These are phyloP conservation scores for Citrus cavaleriei DNA, from an alignment of 345 rosid species.

Conservation along the genomic window DNA sequence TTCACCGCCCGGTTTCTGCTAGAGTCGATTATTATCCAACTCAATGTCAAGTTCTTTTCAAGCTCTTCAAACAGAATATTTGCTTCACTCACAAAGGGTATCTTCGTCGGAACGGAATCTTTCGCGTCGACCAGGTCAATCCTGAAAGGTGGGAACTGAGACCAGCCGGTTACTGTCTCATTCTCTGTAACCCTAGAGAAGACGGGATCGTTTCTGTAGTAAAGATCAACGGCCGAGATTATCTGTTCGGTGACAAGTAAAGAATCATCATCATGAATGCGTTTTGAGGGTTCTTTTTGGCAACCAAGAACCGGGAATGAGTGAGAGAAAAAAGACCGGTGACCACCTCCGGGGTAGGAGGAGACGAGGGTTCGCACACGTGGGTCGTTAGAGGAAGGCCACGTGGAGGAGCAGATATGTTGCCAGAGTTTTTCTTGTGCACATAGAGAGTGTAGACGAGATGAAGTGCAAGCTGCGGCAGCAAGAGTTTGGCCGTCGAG, in stretches of 20 bases:
- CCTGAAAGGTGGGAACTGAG: too few relatives aligned
- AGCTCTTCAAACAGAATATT: too few relatives aligned
- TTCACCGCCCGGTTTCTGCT: too few relatives aligned
- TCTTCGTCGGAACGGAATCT: too few relatives aligned
- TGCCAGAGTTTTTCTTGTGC: slow-evolving; percentile 52
- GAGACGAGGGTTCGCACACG: slow-evolving; percentile 36
- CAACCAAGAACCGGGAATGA: slow-evolving; percentile 38
- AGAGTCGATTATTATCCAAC: too few relatives aligned
- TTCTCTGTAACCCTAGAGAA: slow-evolving; percentile 45
- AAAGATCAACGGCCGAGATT: slow-evolving; percentile 80
- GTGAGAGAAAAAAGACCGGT: slow-evolving; percentile 66
- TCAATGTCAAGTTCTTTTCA: too few relatives aligned
- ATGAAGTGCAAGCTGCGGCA: slow-evolving; percentile 46
- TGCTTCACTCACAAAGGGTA: too few relatives aligned
- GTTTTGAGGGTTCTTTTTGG: neutral
- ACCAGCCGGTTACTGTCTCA: too few relatives aligned
- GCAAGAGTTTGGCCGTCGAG: slow-evolving; percentile 58
- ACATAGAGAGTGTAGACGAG: slow-evolving; percentile 40
- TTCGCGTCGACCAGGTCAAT: too few relatives aligned
- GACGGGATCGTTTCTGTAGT: slow-evolving; percentile 31
- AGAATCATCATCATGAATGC: neutral
- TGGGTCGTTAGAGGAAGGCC: slow-evolving; percentile 60
- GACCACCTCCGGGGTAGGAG: slow-evolving; percentile 46
- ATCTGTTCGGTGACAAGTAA: slow-evolving; percentile 17
- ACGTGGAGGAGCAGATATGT: slow-evolving; percentile 37